Evolutionary conservation across 2,329 filamentous ascomycete genomes (phyloP).

Genomic region (Basipetospora sp.): DNA sequence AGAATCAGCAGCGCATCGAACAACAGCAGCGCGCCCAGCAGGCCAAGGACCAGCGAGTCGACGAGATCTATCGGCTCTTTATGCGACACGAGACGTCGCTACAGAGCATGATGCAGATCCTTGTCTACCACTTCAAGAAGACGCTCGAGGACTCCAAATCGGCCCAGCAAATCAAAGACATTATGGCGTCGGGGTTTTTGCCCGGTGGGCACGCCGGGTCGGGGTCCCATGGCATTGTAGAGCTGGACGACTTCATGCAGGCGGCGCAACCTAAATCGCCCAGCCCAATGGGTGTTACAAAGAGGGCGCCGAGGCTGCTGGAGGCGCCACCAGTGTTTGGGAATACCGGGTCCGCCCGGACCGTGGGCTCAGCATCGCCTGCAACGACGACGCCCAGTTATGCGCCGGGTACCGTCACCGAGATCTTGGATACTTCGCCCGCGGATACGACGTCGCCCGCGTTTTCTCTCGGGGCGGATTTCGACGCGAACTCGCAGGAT

Average conservation of each 20-base stretch:
- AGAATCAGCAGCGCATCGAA: constrained; percentile 51
- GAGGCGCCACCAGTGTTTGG: constrained; percentile 26
- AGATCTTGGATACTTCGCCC: constrained; percentile 40
- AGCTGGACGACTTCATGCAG: constrained; percentile 42
- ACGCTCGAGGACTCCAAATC: constrained; percentile 73
- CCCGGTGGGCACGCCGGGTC: constrained; percentile 49
- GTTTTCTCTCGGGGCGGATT: constrained; percentile 36
- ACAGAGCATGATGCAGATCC: constrained; percentile 93
- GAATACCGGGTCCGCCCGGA: constrained; percentile 15
- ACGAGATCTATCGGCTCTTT: constrained; percentile 11
- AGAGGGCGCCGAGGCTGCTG: constrained; percentile 38
- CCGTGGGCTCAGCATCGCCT: constrained; percentile 12
- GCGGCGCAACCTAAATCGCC: constrained; percentile 27
- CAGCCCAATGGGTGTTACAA: constrained; percentile 27
- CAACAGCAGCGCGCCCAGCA: constrained; percentile 9
- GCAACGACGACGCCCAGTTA: constrained; percentile 18
- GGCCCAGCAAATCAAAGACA: constrained; percentile 64
- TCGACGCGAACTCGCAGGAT: constrained; percentile 43
- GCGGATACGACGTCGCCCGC: constrained; percentile 31
- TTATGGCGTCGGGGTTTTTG: constrained; percentile 44
- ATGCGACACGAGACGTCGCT: constrained; percentile 97
- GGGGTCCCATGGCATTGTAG: constrained; percentile 38
- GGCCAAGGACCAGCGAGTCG: constrained; percentile 8
- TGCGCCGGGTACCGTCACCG: constrained; percentile 40
- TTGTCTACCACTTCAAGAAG: constrained; percentile 91